Conservation (phyloP, 2,329 filamentous ascomycete genomes). For the Fusarium avenaceum region DNA sequence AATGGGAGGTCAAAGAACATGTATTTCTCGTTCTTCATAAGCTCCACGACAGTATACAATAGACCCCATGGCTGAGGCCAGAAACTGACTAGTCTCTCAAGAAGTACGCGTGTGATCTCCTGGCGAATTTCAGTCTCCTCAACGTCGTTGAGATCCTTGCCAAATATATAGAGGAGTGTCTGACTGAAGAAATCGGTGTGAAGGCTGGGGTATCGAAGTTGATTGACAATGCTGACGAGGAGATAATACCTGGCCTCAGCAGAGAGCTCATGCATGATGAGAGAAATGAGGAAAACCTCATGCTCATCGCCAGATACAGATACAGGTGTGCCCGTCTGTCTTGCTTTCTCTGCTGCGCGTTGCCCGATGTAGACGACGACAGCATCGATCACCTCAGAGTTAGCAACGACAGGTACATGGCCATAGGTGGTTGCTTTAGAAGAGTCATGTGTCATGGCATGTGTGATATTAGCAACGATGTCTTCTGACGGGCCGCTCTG, state of each 20-base stretch:
- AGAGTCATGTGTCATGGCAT: conserved; percentile 74
- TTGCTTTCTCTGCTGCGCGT: conserved; percentile 73
- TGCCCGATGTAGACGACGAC: conserved; percentile 86
- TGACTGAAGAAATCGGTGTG: conserved; percentile 95
- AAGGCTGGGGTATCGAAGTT: conserved; percentile 89
- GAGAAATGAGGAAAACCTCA: conserved; percentile 80
- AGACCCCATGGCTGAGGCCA: conserved; percentile 97
- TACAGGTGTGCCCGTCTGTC: conserved; percentile 70
- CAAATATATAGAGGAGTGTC: conserved; percentile 86
- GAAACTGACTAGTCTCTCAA: conserved; percentile 89
- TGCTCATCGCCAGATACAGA: conserved; percentile 58
- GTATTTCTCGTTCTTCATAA: conserved; percentile 91
- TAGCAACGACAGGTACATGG: conserved; percentile 75
- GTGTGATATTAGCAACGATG: conserved; percentile 80
- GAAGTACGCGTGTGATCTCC: conserved; percentile 87
- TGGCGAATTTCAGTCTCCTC: conserved; percentile 88
- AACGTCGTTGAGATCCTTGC: conserved; percentile 77
- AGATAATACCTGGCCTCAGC: conserved; percentile 88
- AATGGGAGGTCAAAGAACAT: conserved; percentile 94
- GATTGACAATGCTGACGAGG: conserved; percentile 86
- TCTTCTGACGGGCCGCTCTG: conserved; percentile 76
- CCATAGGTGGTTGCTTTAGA: conserved; percentile 74
- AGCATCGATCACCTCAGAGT: conserved; percentile 80
- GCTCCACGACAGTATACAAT: conserved; percentile 87
- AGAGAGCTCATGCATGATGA: conserved; percentile 79